Evolutionary conservation across 495 filamentous ascomycete genomes (phyloP).

Genomic region (Aspergillus coremiiformis): DNA sequence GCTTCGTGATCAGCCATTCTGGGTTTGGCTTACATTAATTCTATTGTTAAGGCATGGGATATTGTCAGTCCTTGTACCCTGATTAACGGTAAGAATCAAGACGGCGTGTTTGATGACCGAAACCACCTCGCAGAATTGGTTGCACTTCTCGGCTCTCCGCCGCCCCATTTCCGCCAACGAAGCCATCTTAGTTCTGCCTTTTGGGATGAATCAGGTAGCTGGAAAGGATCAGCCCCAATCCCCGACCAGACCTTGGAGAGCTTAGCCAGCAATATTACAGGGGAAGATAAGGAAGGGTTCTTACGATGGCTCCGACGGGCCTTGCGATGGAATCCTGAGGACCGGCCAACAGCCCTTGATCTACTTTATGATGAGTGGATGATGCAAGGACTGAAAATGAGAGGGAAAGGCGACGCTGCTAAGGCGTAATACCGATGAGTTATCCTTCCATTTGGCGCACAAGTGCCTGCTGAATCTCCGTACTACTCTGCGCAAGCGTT

Average conservation of each 20-base stretch:
- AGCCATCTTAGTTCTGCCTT: conserved; percentile 15
- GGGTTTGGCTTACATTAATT: background rate
- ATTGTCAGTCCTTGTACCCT: conserved; percentile 12
- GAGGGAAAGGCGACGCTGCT: too few relatives aligned
- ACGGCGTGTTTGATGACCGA: conserved; percentile 17
- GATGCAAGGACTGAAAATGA: too few relatives aligned
- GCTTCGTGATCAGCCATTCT: background rate
- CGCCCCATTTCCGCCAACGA: conserved; percentile 22
- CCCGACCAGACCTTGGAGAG: conserved; percentile 15
- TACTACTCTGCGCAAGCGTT: too few relatives aligned
- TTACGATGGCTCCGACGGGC: conserved; percentile 31
- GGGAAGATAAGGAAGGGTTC: conserved; percentile 30
- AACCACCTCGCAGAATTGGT: conserved; percentile 34
- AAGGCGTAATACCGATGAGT: conserved; percentile 5
- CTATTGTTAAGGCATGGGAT: conserved; percentile 10
- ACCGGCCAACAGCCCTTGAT: conserved; percentile 33
- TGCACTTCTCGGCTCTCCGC: conserved; percentile 35
- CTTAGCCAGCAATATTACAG: conserved; percentile 10
- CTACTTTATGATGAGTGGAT: conserved; percentile 37
- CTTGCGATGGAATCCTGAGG: conserved; percentile 38
- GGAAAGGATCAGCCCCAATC: conserved; percentile 17
- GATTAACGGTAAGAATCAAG: conserved; percentile 10
- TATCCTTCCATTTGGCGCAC: too few relatives aligned
- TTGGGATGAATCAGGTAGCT: conserved; percentile 19
- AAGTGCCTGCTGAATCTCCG: too few relatives aligned